Evolutionary conservation across 768 basidiomycete genomes (phyloP).

Genomic region (Saitozyma sp.): DNA sequence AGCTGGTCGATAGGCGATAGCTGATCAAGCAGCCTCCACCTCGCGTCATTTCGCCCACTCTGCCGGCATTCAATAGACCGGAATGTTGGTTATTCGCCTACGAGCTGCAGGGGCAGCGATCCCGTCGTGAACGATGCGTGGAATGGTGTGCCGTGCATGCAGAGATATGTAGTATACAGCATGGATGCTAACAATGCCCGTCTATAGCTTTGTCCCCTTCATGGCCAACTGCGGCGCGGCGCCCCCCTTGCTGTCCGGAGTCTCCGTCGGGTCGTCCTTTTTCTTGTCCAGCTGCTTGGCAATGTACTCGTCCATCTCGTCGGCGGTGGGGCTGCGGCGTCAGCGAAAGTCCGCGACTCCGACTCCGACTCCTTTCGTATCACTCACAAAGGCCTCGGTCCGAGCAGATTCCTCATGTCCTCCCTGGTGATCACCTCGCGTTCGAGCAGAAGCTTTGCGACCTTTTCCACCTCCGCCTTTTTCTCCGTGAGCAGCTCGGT

Average conservation of each 20-base stretch:
- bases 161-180: too few species aligned
- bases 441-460: conserved; percentile 83
- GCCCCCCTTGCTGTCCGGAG: neutral
- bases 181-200: neutral
- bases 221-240: conserved; percentile 15
- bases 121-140: too few species aligned
- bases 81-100: too few species aligned
- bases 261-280: conserved; percentile 18
- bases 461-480: conserved; percentile 85
- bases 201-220: conserved; percentile 14
- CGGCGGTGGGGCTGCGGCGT: conserved; percentile 59
- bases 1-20: too few species aligned
- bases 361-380: conserved; percentile 58
- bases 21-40: too few species aligned
- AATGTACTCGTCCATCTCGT: conserved; percentile 98
- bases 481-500: conserved; percentile 76
- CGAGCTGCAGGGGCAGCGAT: too few species aligned
- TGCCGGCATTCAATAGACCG: too few species aligned
- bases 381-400: conserved; percentile 42
- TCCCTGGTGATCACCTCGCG: conserved; percentile 95
- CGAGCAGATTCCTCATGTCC: conserved; percentile 50
- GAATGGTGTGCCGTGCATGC: too few species aligned
- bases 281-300: conserved; percentile 57
- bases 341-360: neutral
- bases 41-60: too few species aligned